Conservation (phyloP, 371 early-diverging fungal genomes). For the Nematocida sp. region DNA sequence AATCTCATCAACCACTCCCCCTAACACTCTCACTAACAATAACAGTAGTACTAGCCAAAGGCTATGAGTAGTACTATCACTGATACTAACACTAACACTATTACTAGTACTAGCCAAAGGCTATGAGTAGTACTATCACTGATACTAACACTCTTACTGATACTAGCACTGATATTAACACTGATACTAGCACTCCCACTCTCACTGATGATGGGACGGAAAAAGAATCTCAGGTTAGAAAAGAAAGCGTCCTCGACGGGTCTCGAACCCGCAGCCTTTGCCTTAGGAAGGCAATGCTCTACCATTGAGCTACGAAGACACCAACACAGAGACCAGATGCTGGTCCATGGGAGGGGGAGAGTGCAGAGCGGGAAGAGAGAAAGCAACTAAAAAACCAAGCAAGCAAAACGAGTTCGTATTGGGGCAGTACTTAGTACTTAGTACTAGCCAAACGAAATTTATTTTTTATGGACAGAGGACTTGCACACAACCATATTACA, state of each 20-base stretch:
- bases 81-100: no score
- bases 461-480: conserved; percentile 49
- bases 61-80: no score
- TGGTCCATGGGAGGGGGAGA: neutral
- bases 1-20: no score
- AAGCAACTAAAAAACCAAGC: neutral
- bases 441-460: conserved; percentile 15
- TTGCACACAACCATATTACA: conserved; percentile 54
- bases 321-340: neutral
- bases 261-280: conserved; percentile 61
- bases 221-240: neutral
- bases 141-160: no score
- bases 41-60: no score
- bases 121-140: no score
- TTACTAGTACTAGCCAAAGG: no score
- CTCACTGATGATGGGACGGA: neutral
- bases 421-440: no score
- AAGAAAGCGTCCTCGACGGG: conserved; percentile 55
- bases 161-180: no score
- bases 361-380: neutral
- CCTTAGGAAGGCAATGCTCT: conserved; percentile 63
- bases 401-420: no score
- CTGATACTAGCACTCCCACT: no score
- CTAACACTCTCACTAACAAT: no score
- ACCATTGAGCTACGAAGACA: conserved; percentile 60